These are phyloP conservation scores for Jamesozyma hellenica DNA, from an alignment of 805 yeast genomes.

Conservation along the genomic window DNA sequence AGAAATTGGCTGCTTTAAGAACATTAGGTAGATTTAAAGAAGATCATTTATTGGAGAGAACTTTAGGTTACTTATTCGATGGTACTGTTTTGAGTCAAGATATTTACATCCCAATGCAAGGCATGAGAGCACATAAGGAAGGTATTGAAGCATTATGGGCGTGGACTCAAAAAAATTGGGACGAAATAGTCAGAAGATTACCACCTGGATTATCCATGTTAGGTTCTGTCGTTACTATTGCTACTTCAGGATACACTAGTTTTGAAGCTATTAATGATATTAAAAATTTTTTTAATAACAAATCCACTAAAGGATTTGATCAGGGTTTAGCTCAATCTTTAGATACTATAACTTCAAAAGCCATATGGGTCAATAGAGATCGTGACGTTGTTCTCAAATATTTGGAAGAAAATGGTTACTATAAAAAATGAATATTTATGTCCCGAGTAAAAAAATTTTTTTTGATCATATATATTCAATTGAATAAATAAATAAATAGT, in stretches of 20 bases:
- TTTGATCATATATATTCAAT: neutral
- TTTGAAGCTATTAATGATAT: conserved; percentile 42
- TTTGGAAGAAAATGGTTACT: conserved; percentile 31
- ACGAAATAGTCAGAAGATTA: conserved; percentile 47
- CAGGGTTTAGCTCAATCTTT: conserved; percentile 56
- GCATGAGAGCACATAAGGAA: conserved; percentile 49
- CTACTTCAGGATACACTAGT: conserved; percentile 53
- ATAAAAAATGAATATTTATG: neutral
- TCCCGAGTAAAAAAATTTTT: neutral
- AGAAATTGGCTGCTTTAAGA: conserved; percentile 59
- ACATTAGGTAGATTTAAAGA: conserved; percentile 56
- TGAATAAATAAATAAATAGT: no score
- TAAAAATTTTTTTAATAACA: conserved; percentile 40
- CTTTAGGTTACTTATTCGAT: conserved; percentile 46
- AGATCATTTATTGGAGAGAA: conserved; percentile 42
- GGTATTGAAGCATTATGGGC: conserved; percentile 65
- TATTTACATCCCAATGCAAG: conserved; percentile 65
- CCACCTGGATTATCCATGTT: conserved; percentile 80
- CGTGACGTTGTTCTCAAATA: conserved; percentile 37
- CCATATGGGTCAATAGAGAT: conserved; percentile 52
- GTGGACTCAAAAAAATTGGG: conserved; percentile 73
- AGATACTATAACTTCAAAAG: conserved; percentile 48
- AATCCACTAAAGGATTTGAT: conserved; percentile 54
- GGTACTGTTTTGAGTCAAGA: conserved; percentile 62
- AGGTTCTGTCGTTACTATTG: conserved; percentile 57